phyloP scores from a whole-genome alignment of 257 asterid species.

The Lantana camara region DNA sequence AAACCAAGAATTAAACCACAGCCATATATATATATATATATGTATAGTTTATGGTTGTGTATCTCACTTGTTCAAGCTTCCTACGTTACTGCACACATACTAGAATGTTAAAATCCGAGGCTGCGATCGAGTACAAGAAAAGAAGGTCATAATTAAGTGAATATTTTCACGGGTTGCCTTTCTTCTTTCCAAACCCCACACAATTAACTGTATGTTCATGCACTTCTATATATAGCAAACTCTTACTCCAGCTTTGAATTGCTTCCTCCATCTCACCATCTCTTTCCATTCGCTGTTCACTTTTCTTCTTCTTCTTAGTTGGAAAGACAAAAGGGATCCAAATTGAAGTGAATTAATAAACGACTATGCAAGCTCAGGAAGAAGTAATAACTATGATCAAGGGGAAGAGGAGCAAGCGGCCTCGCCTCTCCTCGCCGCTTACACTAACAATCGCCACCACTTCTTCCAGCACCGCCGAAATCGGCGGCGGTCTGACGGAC shows the following conservation, averaged over 20 bases:
- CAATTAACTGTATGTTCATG: too few species aligned
- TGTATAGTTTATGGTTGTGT: conserved; percentile 1
- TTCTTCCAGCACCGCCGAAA: conserved; percentile 38
- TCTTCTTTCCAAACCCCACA: conserved; percentile 9
- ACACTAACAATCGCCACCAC: conserved; percentile 53
- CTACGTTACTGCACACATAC: conserved; percentile 32
- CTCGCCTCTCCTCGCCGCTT: conserved; percentile 56
- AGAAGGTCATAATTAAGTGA: conserved; percentile 26
- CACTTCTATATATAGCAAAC: conserved; percentile 29
- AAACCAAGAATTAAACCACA: not conserved
- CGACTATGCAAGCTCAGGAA: conserved; percentile 52
- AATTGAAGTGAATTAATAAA: conserved; percentile 1
- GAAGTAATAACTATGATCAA: conserved; percentile 36
- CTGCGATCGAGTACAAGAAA: conserved; percentile 37
- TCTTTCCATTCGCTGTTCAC: conserved; percentile 18
- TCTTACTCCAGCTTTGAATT: conserved; percentile 2
- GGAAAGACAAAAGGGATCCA: not conserved
- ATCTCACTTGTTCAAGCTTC: conserved; percentile 42
- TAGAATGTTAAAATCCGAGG: conserved; percentile 28
- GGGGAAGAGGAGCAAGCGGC: conserved; percentile 72
- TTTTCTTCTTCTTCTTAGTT: not conserved
- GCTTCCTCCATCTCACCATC: conserved; percentile 9
- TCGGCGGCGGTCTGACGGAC: conserved; percentile 15
- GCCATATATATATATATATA: not conserved
- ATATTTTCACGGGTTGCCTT: conserved; percentile 29